Base-by-base conservation (phyloP, 129 eudicot species). In the Flaveria bidentis region DNA sequence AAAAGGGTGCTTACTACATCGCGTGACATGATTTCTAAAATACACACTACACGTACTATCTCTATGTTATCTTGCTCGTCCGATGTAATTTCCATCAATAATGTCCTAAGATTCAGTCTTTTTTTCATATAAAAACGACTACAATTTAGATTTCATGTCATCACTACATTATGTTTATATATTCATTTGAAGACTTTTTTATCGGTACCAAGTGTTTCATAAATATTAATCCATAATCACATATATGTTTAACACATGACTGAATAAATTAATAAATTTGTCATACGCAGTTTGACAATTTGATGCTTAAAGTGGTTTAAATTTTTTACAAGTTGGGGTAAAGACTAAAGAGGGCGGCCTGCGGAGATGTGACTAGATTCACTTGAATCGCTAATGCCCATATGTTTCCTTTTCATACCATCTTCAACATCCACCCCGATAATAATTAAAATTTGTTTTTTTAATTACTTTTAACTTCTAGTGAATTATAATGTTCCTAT, bases 261-360 rank as follows among this genome's bases (percentile, higher is more conserved):
- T 26, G 18, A 62, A 10, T 26, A 62, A 26, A 11, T 28, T 65
- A 65, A 36, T 33, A 15, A 16, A 28, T 6, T 67, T 28, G 6
- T 30, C 3, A 6, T 62, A 63, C 1, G 46, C 1, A 6, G 15
- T 63, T 63, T 63, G 69, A 63, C 46, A 15, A 13, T 63, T 55
- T 64, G 73, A 52, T n/a, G 41, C 12, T 79, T 41, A 10, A 55
- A 68, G 39, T 3, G 33, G 17, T 14, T 23, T 60, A 2, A 23
- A 5, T 0, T 30, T 42, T 64, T 74, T 55, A 80, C 80, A 67
- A 74, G 75, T 74, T 80, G 79, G 18, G 55, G 45, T 44, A 80
- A 74, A 80, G 80, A 74, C 45, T 44, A 80, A 74, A 80, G 80
- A 74, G 53, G 84, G 71, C 80, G 84, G 84, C 84, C 72, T 80